A percentile compares a stretch with the other conserved stretches of the same genome.
Evolutionary conservation across 345 rosid species (phyloP).

Genomic region (Sonneratia caseolaris): DNA sequence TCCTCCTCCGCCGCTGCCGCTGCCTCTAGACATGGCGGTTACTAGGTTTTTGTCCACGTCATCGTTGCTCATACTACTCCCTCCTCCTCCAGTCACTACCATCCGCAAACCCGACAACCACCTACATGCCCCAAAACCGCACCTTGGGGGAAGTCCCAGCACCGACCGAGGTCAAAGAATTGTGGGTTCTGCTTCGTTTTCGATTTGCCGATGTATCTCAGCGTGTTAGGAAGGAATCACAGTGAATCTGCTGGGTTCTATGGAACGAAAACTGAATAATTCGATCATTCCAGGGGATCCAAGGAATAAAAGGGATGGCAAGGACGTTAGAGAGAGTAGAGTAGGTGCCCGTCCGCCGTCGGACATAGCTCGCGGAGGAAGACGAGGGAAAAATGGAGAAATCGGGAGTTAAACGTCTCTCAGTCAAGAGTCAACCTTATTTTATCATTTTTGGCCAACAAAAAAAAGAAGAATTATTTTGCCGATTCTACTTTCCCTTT

Average conservation of each 20-base stretch:
- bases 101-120: not conserved
- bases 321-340: not conserved
- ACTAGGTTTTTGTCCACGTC: conserved; percentile 1
- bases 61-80: not conserved
- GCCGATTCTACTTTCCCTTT: not conserved
- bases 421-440: not conserved
- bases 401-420: not conserved
- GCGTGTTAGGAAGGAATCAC: not conserved
- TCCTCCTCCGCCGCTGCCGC: not conserved
- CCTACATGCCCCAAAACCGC: not conserved
- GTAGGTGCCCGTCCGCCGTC: not conserved
- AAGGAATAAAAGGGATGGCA: too few relatives aligned
- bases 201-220: not conserved
- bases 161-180: not conserved
- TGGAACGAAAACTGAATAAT: not conserved
- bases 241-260: not conserved
- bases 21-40: not conserved
- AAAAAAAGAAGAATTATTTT: not conserved
- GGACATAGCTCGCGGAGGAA: not conserved
- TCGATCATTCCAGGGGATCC: not conserved
- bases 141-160: not conserved
- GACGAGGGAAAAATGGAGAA: not conserved
- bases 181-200: not conserved
- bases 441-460: not conserved
- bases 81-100: conserved; percentile 4